Percentiles rank a stretch among this genome's conserved stretches.
Evolutionary conservation across 2,329 filamentous ascomycete genomes (phyloP).

Genomic region (Pseudocercospora pini-densiflorae): DNA sequence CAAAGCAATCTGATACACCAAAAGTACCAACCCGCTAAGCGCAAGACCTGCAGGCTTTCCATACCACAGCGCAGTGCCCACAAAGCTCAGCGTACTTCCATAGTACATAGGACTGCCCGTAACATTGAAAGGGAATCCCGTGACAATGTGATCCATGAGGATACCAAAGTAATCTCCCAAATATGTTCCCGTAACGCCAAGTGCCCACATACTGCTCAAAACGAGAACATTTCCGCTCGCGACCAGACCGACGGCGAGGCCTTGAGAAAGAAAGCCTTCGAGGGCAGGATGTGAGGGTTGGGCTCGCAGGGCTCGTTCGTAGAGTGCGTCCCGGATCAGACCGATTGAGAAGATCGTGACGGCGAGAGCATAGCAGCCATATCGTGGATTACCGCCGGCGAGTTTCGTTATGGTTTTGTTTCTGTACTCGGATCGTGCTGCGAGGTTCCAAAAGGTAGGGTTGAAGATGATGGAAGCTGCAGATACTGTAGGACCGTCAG

Average conservation of each 20-base stretch:
- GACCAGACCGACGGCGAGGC: slow-evolving; percentile 73
- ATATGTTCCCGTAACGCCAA: slow-evolving; percentile 95
- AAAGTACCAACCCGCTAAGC: slow-evolving; percentile 73
- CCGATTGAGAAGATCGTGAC: slow-evolving; percentile 89
- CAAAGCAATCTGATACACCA: slow-evolving; percentile 80
- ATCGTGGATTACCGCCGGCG: slow-evolving; percentile 75
- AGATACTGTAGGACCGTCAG: slow-evolving; percentile 26
- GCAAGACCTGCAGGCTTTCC: slow-evolving; percentile 86
- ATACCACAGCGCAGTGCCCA: slow-evolving; percentile 82
- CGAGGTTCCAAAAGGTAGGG: slow-evolving; percentile 98
- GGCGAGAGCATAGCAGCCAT: slow-evolving; percentile 89
- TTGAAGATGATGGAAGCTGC: slow-evolving; percentile 83
- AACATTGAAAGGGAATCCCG: slow-evolving; percentile 93
- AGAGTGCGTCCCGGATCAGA: slow-evolving; percentile 77
- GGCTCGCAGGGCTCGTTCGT: slow-evolving; percentile 78
- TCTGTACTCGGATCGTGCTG: slow-evolving; percentile 87
- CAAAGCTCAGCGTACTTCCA: slow-evolving; percentile 88
- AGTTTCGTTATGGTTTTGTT: slow-evolving; percentile 86
- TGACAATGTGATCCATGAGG: slow-evolving; percentile 92
- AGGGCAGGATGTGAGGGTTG: slow-evolving; percentile 78
- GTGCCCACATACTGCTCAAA: slow-evolving; percentile 83
- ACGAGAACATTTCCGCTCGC: slow-evolving; percentile 81
- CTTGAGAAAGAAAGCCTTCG: slow-evolving; percentile 61
- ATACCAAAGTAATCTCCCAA: slow-evolving; percentile 99
- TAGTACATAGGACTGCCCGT: slow-evolving; percentile 95